phyloP scores from a whole-genome alignment of 129 eudicot genomes.

The Solidago caesia region DNA sequence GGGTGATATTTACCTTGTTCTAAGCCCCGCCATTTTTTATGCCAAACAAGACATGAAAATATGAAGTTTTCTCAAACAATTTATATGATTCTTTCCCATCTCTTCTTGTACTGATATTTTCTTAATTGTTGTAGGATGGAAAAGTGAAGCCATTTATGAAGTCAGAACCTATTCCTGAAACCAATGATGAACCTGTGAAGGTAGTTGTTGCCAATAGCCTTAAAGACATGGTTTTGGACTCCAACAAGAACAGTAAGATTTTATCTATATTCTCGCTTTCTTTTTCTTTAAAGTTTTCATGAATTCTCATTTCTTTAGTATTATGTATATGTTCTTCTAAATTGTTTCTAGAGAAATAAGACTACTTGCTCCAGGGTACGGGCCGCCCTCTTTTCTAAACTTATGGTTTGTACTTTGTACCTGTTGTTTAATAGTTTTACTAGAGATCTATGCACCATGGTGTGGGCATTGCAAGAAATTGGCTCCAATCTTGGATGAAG shows the following conservation, averaged over 20 bases:
- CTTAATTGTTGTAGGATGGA: conserved; percentile 59
- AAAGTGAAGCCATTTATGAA: conserved; percentile 65
- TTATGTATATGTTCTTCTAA: background rate
- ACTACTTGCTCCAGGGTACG: background rate
- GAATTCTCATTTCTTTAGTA: background rate
- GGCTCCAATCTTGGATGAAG: conserved; percentile 94
- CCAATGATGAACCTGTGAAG: conserved; percentile 79
- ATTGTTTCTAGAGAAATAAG: background rate
- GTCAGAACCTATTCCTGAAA: conserved; percentile 89
- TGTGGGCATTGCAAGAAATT: conserved; percentile 95
- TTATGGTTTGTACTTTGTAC: conserved; percentile 17
- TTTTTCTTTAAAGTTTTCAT: background rate
- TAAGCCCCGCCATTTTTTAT: background rate
- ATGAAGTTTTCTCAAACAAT: background rate
- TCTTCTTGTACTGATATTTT: background rate
- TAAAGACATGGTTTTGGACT: conserved; percentile 70
- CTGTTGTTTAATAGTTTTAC: conserved; percentile 49
- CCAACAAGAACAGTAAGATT: conserved; percentile 78
- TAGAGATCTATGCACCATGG: conserved; percentile 96
- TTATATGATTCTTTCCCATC: background rate
- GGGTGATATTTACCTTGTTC: background rate
- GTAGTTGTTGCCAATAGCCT: conserved; percentile 87
- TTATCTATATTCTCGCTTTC: background rate
- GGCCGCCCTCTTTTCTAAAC: background rate
- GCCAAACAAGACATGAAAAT: background rate